Evolutionary conservation across 2,329 filamentous ascomycete genomes (phyloP).

Genomic region (Calonectria honghensis): DNA sequence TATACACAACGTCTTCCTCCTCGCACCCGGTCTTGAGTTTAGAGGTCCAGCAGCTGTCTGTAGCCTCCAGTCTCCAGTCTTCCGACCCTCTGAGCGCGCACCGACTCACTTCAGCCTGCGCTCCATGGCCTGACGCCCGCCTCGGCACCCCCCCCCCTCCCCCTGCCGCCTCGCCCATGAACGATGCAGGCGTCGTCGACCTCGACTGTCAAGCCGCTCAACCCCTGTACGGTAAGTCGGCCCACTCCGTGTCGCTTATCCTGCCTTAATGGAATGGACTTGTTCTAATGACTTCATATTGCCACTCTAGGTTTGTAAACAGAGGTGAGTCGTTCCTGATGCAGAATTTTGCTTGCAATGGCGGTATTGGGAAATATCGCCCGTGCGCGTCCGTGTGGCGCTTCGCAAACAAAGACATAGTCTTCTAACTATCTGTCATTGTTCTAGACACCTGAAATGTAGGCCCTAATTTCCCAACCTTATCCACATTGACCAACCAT

Average conservation of each 20-base stretch:
- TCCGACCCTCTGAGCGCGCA: not conserved
- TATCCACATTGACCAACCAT: conserved; percentile 1
- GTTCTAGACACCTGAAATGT: conserved; percentile 52
- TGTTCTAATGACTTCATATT: conserved; percentile 27
- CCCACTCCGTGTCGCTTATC: conserved; percentile 21
- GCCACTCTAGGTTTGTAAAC: conserved; percentile 47
- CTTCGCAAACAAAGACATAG: not conserved
- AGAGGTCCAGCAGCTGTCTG: conserved; percentile 13
- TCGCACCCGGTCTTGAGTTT: conserved; percentile 21
- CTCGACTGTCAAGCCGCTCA: conserved; percentile 45
- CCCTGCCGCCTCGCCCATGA: conserved; percentile 23
- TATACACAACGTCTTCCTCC: conserved; percentile 30
- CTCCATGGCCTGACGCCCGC: conserved; percentile 23
- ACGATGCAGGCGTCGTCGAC: conserved; percentile 48
- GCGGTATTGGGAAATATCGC: conserved; percentile 40
- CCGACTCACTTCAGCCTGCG: conserved; percentile 15
- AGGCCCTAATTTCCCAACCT: conserved; percentile 30
- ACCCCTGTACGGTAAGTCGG: conserved; percentile 49
- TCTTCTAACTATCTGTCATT: conserved; percentile 36
- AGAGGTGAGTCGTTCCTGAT: conserved; percentile 45
- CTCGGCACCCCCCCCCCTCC: conserved; percentile 6
- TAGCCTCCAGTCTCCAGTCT: conserved; percentile 21
- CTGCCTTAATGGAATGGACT: conserved; percentile 3
- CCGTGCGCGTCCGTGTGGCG: conserved; percentile 10
- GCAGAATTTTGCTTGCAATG: conserved; percentile 4